Evolutionary conservation across 2,329 filamentous ascomycete species (phyloP), one percentile per base, ranked within the genome.

Genomic region (Colletotrichum tamarilloi): DNA sequence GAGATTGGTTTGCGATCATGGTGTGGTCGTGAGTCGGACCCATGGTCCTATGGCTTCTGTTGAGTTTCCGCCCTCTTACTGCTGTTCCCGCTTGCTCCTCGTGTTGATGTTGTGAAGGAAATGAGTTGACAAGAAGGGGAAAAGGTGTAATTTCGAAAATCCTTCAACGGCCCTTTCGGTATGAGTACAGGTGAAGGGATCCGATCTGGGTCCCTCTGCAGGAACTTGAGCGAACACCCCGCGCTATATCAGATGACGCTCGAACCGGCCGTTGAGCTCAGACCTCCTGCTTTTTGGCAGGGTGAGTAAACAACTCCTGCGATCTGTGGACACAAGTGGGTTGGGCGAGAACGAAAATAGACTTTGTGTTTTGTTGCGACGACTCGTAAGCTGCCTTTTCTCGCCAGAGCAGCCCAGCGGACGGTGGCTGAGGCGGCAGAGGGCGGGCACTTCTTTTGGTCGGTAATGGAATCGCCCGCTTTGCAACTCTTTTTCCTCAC

Each of bases 241-340:
- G 49, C 65, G 65, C 38, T 68, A 68, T 63, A 68, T 68, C 69
- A 68, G 69, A 68, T 68, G 69, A 59, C 65, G 52, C 65, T 58
- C 30, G 58, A 72, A 68, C 65, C 16, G 58, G 58, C 22, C 19
- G 26, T 62, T 53, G 30, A 58, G 69, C 69, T 68, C 58, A 68
- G 69, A 68, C 64, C 65, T 38, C 53, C 19, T 22, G 24, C 22
- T 35, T n/a, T 46, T 38, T 14, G 11, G 42, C 28, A 63, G 42
- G 14, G 57, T 46, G 19, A 32, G n/a, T 30, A 16, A 62, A 32
- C 11, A 32, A 14, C 24, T 12, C 5, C 2, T 49, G 19, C 19
- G 38, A 42, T 46, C 24, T n/a, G 35, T 62, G 8, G 16, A 35
- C n/a, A 14, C 26, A 19, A 22, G 12, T 16, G 26, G 64, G 58